Conservation (phyloP, 2,329 filamentous ascomycete genomes). For the Fusarium lateritium region DNA sequence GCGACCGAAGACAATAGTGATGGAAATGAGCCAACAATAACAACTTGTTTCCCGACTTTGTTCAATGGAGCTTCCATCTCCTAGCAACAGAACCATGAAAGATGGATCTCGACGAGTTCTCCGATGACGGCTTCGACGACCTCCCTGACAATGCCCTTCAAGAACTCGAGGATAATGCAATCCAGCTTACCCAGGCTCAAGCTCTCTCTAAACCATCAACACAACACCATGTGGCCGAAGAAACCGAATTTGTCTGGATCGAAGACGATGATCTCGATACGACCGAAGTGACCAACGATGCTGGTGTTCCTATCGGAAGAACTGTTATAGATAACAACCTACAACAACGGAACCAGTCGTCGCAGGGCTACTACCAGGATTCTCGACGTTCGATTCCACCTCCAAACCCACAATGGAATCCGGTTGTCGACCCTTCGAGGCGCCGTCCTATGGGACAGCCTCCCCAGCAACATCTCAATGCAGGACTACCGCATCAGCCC, state of each 20-base stretch:
- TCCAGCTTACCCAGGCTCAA: slow-evolving; percentile 69
- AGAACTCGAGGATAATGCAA: slow-evolving; percentile 75
- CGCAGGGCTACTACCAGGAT: slow-evolving; percentile 39
- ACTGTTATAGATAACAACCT: slow-evolving; percentile 56
- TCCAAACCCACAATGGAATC: slow-evolving; percentile 59
- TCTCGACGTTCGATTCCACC: slow-evolving; percentile 51
- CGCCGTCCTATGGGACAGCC: slow-evolving; percentile 34
- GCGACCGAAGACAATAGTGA: slow-evolving; percentile 9
- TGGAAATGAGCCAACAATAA: slow-evolving; percentile 16
- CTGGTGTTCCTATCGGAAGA: slow-evolving; percentile 57
- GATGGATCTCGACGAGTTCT: slow-evolving; percentile 70
- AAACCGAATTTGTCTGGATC: slow-evolving; percentile 60
- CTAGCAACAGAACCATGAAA: slow-evolving; percentile 29
- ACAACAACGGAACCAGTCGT: slow-evolving; percentile 52
- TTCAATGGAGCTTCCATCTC: slow-evolving; percentile 44
- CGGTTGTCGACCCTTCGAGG: slow-evolving; percentile 48
- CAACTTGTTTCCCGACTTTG: slow-evolving; percentile 1
- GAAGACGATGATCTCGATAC: slow-evolving; percentile 73
- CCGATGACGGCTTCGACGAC: slow-evolving; percentile 74
- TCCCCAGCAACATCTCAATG: slow-evolving; percentile 31
- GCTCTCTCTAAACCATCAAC: slow-evolving; percentile 45
- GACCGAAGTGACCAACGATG: slow-evolving; percentile 67
- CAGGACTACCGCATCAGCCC: slow-evolving; percentile 39
- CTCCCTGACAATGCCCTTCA: slow-evolving; percentile 70
- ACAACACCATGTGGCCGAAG: slow-evolving; percentile 45